phyloP scores from a whole-genome alignment of 2,329 filamentous ascomycete genomes.

The Colletotrichum tanaceti region DNA sequence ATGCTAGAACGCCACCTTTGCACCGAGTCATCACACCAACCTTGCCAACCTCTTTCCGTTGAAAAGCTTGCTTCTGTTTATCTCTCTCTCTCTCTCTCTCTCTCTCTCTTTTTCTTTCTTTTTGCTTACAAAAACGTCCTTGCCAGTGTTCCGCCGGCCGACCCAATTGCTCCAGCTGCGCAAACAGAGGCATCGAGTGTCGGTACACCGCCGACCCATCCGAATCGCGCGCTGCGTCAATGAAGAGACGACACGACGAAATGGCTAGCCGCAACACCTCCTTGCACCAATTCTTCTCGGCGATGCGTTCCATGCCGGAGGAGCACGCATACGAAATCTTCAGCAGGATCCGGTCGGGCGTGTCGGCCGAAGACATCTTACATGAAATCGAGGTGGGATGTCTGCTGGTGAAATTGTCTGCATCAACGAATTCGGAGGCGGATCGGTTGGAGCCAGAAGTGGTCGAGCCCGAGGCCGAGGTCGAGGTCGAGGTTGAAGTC shows the following conservation, averaged over 20 bases:
- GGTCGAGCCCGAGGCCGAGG: not conserved
- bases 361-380: constrained; percentile 12
- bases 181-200: constrained; percentile 50
- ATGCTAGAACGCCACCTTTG: not conserved
- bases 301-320: constrained; percentile 25
- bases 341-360: constrained; percentile 12
- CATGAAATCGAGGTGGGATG: constrained; percentile 8
- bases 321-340: constrained; percentile 3
- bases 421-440: not conserved
- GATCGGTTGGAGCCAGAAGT: not conserved
- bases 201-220: constrained; percentile 51
- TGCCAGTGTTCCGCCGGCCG: constrained; percentile 56
- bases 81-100: no score
- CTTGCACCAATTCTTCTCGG: constrained; percentile 10
- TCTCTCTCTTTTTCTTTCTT: no score
- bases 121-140: not conserved
- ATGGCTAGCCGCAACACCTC: constrained; percentile 13
- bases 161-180: constrained; percentile 53
- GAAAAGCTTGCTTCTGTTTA: no score
- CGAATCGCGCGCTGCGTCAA: constrained; percentile 19
- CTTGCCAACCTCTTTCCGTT: not conserved
- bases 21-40: no score
- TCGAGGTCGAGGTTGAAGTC: not conserved
- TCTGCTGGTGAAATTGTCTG: constrained; percentile 18
- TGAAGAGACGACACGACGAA: constrained; percentile 25